phyloP scores from a whole-genome alignment of 371 early-diverging fungal genomes.

The Mortierella sp. region DNA sequence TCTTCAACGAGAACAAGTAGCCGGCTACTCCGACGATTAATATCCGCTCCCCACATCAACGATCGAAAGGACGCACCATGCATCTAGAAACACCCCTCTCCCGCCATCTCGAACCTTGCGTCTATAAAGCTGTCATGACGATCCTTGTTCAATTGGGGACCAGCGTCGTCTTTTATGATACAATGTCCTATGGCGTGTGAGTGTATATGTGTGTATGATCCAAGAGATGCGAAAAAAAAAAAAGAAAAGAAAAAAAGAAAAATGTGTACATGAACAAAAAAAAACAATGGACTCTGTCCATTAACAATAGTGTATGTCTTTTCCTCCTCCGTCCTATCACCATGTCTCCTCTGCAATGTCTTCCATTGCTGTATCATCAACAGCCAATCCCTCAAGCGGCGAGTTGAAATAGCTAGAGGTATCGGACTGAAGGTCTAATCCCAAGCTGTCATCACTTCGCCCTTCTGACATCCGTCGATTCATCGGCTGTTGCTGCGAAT shows the following conservation, averaged over 20 bases:
- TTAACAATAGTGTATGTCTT: neutral
- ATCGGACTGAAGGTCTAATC: constrained; percentile 26
- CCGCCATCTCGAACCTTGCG: no score
- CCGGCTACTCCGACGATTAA: no score
- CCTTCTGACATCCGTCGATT: constrained; percentile 28
- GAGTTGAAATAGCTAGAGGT: constrained; percentile 37
- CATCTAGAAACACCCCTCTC: no score
- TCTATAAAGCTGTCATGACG: no score
- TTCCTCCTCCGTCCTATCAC: constrained; percentile 3
- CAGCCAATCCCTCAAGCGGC: constrained; percentile 38
- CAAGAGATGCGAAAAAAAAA: no score
- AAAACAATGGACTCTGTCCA: neutral
- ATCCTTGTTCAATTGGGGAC: no score
- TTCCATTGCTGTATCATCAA: constrained; percentile 52
- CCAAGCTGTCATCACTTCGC: constrained; percentile 16
- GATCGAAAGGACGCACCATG: no score
- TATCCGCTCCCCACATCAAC: no score
- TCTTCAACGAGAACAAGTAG: constrained; percentile 51
- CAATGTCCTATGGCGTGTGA: no score
- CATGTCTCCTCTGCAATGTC: constrained; percentile 45
- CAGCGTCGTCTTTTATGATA: no score
- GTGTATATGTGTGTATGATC: no score
- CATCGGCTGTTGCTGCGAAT: constrained; percentile 19
- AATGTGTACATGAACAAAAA: neutral
- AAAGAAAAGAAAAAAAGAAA: constrained; percentile 9